phyloP scores from a whole-genome alignment of 2,329 filamentous ascomycete genomes.

The Chrysoporthe puriensis region DNA sequence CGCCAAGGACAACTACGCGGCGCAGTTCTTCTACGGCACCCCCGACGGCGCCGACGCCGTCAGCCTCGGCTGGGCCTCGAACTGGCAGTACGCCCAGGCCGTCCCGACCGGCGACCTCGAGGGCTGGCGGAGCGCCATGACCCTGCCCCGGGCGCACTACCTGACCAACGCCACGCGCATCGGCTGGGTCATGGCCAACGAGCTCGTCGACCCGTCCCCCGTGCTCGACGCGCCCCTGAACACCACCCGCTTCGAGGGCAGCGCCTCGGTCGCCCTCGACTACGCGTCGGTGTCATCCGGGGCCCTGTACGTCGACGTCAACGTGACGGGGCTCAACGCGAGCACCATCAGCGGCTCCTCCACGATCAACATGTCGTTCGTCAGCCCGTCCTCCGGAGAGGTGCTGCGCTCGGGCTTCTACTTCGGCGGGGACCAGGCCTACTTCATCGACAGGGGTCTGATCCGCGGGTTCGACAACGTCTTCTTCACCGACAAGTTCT shows the following conservation, averaged over 20 bases:
- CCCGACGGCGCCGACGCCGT: constrained; percentile 45
- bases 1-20: constrained; percentile 59
- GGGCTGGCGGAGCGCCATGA: constrained; percentile 57
- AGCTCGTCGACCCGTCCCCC: constrained; percentile 52
- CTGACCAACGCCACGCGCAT: constrained; percentile 54
- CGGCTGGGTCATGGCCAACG: constrained; percentile 55
- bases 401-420: constrained; percentile 53
- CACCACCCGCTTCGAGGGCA: constrained; percentile 48
- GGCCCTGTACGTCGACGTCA: constrained; percentile 58
- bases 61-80: constrained; percentile 60
- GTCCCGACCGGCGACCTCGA: constrained; percentile 58
- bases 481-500: constrained; percentile 60
- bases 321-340: constrained; percentile 47
- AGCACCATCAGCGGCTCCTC: constrained; percentile 32
- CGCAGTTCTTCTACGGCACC: constrained; percentile 57
- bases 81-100: constrained; percentile 60
- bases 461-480: constrained; percentile 44
- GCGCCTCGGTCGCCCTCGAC: constrained; percentile 52
- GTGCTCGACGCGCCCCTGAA: constrained; percentile 51
- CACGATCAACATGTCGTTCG: constrained; percentile 37
- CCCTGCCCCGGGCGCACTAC: constrained; percentile 54
- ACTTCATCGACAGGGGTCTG: constrained; percentile 55
- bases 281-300: constrained; percentile 54
- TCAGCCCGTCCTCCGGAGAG: constrained; percentile 52
- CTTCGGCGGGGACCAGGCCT: constrained; percentile 51